Conservation (phyloP, 768 basidiomycete species). For the Porphyrellus cyaneotinctus region DNA sequence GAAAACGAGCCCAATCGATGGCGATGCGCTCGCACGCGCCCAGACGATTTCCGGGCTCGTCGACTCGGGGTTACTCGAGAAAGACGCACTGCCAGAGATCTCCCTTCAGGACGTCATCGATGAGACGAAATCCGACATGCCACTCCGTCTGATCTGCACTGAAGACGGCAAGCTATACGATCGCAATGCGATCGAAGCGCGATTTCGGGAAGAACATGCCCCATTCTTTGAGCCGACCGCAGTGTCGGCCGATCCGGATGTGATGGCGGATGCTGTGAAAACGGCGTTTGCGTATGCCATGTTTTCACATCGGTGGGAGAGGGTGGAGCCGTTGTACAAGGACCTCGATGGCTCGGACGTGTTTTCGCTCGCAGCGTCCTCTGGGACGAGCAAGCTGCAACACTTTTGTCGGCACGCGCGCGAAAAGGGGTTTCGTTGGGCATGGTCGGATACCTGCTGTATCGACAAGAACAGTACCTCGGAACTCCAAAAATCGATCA, state of each 20-base stretch:
- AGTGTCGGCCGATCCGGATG: not conserved
- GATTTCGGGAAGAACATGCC: slow-evolving; percentile 13
- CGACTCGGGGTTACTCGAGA: not conserved
- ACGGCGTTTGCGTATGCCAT: too few species aligned
- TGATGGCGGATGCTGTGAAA: not conserved
- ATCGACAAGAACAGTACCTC: slow-evolving; percentile 28
- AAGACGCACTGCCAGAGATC: not conserved
- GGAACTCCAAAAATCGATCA: slow-evolving; percentile 28
- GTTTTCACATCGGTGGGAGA: slow-evolving; percentile 12
- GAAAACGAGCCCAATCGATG: not conserved
- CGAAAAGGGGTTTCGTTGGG: slow-evolving; percentile 21
- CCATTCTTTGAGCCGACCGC: slow-evolving; percentile 10
- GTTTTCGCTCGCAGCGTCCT: slow-evolving; percentile 13
- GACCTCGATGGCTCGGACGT: slow-evolving; percentile 16
- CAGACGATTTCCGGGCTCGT: not conserved
- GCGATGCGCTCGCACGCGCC: not conserved
- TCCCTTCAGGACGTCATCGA: slow-evolving; percentile 13
- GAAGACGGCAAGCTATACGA: slow-evolving; percentile 23
- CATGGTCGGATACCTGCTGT: slow-evolving; percentile 29
- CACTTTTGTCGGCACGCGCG: slow-evolving; percentile 18
- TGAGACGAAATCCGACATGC: slow-evolving; percentile 18
- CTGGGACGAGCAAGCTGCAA: slow-evolving; percentile 14
- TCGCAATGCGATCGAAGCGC: slow-evolving; percentile 13
- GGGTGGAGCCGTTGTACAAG: slow-evolving; percentile 12
- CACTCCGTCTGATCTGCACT: slow-evolving; percentile 23